Evolutionary conservation across 768 basidiomycete species (phyloP).

Genomic region (Suillus tomentosus): DNA sequence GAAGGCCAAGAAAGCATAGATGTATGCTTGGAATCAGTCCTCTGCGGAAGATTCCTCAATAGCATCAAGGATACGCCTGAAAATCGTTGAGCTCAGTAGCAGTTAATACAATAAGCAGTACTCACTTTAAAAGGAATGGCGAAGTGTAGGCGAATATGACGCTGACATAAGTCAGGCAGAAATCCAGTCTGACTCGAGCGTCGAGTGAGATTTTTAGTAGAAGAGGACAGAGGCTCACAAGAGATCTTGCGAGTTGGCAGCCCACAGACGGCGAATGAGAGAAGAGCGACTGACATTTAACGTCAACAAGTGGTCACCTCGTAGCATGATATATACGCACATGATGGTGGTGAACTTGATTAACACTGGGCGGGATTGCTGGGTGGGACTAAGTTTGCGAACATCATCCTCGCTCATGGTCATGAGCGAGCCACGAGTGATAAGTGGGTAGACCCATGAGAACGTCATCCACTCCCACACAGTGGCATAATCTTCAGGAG

Average conservation of each 20-base stretch:
- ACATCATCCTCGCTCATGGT: conserved; percentile 74
- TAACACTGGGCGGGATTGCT: conserved; percentile 69
- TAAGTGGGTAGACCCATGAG: conserved; percentile 68
- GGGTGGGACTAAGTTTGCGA: conserved; percentile 68
- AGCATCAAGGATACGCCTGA: conserved; percentile 60
- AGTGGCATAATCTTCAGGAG: conserved; percentile 74
- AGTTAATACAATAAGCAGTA: background rate
- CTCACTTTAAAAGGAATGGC: conserved; percentile 84
- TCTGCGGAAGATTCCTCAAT: conserved; percentile 52
- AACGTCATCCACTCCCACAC: conserved; percentile 76
- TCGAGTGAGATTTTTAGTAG: background rate
- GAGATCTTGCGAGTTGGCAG: conserved; percentile 48
- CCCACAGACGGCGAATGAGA: conserved; percentile 45
- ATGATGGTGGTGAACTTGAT: conserved; percentile 40
- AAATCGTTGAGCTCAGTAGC: conserved; percentile 3
- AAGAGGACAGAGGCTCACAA: conserved; percentile 24
- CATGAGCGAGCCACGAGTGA: conserved; percentile 47
- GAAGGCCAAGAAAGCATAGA: conserved; percentile 80
- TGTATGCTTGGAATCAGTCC: conserved; percentile 61
- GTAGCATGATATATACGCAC: conserved; percentile 13
- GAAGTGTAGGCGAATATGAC: conserved; percentile 77
- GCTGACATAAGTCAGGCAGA: conserved; percentile 63
- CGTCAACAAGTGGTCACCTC: background rate
- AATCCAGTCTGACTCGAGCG: conserved; percentile 53
- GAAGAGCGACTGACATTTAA: conserved; percentile 23